Percentiles rank a stretch among this genome's conserved stretches.
These are phyloP conservation scores for Rhodomyrtus psidioides DNA, from an alignment of 441 rosid genomes.

Conservation along the genomic window DNA sequence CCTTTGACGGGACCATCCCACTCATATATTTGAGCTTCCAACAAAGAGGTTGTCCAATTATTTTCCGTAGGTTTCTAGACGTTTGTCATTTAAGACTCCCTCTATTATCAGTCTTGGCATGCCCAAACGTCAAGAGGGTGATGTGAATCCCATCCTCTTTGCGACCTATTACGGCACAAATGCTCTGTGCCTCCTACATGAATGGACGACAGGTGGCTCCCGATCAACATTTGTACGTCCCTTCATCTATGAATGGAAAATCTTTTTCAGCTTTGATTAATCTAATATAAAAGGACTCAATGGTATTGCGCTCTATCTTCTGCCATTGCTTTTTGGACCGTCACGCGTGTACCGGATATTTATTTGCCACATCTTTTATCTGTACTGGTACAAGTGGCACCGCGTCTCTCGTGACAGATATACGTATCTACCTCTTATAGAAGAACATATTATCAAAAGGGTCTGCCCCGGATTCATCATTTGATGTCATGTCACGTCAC, in stretches of 20 bases:
- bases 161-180: neutral
- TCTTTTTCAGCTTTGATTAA: slow-evolving; percentile 6
- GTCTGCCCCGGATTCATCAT: neutral
- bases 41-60: neutral
- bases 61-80: neutral
- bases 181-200: neutral
- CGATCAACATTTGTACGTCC: neutral
- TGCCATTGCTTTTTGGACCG: slow-evolving; percentile 13
- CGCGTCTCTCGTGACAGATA: neutral
- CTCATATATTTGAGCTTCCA: neutral
- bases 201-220: neutral
- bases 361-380: slow-evolving; percentile 4
- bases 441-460: neutral
- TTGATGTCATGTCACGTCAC: neutral
- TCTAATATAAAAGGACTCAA: neutral
- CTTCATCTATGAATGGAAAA: neutral
- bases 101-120: neutral
- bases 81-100: neutral
- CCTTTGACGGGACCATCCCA: neutral
- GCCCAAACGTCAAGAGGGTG: neutral
- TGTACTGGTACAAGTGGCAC: slow-evolving; percentile 12
- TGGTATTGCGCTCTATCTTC: slow-evolving; percentile 30
- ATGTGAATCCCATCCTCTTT: neutral
- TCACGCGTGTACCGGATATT: slow-evolving; percentile 23
- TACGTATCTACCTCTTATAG: slow-evolving; percentile 4